phyloP scores from a whole-genome alignment of 78 protist species.

The Dictyostelium firmibasis region DNA sequence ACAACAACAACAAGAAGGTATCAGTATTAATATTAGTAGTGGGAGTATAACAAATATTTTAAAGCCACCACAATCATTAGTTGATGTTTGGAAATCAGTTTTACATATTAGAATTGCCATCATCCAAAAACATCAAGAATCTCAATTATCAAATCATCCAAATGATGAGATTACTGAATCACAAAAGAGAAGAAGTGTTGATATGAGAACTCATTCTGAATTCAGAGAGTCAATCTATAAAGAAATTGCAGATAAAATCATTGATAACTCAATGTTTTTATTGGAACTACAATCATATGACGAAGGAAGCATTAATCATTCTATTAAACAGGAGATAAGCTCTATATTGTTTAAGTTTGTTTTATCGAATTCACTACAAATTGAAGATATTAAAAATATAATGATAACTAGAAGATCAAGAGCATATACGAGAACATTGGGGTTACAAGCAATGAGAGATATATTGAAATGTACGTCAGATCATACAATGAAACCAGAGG shows the following conservation, averaged over 20 bases:
- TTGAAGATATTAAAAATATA: constrained; percentile 62
- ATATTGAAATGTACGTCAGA: constrained; percentile 65
- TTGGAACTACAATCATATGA: constrained; percentile 26
- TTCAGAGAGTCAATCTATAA: constrained; percentile 52
- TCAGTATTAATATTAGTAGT: not conserved
- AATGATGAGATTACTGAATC: not conserved
- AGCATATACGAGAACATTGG: constrained; percentile 51
- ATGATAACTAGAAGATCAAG: constrained; percentile 30
- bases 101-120: constrained; percentile 35
- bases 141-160: not conserved
- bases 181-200: constrained; percentile 12
- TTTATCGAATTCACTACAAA: constrained; percentile 19
- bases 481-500: constrained; percentile 70
- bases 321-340: not conserved
- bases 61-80: constrained; percentile 50
- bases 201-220: constrained; percentile 18
- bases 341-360: constrained; percentile 8
- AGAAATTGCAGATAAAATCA: constrained; percentile 48
- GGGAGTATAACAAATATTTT: not conserved
- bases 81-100: constrained; percentile 55
- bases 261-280: constrained; percentile 57
- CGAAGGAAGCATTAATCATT: not conserved
- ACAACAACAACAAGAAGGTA: not conserved
- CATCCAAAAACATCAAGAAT: constrained; percentile 77
- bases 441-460: constrained; percentile 62